Evolutionary conservation across 2,329 filamentous ascomycete genomes (phyloP).

Genomic region (Penicillium sp.): DNA sequence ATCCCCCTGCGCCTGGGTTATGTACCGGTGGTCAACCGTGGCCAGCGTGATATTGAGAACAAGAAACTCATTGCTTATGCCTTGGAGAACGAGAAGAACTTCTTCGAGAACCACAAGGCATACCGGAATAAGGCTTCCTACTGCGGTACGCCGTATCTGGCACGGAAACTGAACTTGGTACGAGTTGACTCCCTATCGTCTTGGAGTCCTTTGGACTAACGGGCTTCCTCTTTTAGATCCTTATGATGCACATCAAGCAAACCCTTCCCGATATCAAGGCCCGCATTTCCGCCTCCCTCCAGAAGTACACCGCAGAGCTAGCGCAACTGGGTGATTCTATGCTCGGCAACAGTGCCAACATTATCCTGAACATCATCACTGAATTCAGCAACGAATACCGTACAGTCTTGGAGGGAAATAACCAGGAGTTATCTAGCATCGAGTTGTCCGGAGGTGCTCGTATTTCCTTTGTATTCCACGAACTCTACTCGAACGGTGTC

Average conservation of each 20-base stretch:
- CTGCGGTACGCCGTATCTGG: conserved; percentile 94
- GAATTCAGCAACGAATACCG: conserved; percentile 98
- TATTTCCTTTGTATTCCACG: conserved; percentile 99
- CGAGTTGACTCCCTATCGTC: conserved; percentile 9
- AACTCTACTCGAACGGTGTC: conserved; percentile 92
- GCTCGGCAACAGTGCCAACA: conserved; percentile 91
- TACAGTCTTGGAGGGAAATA: conserved; percentile 91
- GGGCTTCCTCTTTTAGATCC: conserved; percentile 50
- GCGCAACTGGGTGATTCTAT: conserved; percentile 80
- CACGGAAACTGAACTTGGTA: conserved; percentile 85
- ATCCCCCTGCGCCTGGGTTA: conserved; percentile 92
- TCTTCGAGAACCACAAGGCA: conserved; percentile 97
- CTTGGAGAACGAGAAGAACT: conserved; percentile 87
- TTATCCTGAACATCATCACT: conserved; percentile 96
- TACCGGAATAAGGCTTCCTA: conserved; percentile 98
- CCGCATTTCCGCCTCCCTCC: conserved; percentile 82
- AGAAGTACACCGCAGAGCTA: conserved; percentile 82
- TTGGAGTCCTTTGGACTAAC: conserved; percentile 5
- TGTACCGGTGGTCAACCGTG: conserved; percentile 94
- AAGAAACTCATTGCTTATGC: conserved; percentile 88
- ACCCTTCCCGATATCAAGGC: conserved; percentile 97
- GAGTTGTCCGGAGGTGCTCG: conserved; percentile 93
- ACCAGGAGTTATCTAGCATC: conserved; percentile 84
- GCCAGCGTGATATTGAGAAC: conserved; percentile 96
- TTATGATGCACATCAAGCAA: conserved; percentile 99